Evolutionary conservation across 2,329 filamentous ascomycete genomes (phyloP), one percentile per base, ranked within the genome.

Genomic region (Pseudogymnoascus sp.): DNA sequence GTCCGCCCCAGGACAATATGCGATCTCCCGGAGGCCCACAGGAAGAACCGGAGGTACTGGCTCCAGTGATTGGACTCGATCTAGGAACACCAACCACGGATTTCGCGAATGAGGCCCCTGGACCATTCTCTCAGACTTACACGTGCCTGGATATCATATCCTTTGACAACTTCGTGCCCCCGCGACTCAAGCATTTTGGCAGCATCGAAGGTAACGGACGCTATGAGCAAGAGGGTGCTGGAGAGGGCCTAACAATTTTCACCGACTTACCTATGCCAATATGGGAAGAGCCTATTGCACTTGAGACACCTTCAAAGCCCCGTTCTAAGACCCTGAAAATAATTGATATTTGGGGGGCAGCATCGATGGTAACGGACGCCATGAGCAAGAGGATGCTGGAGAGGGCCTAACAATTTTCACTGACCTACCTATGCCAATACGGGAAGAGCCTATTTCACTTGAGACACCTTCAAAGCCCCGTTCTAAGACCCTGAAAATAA

Each of bases 321-420:
- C 49, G 49, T 33, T 21, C 49, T 4, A 55, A 21, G 2, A 55
- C 49, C n/a, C 49, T 33, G n/a, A 35, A 7, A 33, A 55, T 55
- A 55, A 55, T 55, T 19, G 49, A 55, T n/a, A 12, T 55, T 21
- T 55, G 49, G 49, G 49, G 49, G n/a, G n/a, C n/a, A n/a, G n/a
- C 3, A 33, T 55, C 49, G 16, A 55, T 55, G 14, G 14, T 12
- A 5, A 29, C 12, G 8, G 4, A 19, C 8, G 8, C n/a, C n/a
- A 55, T 55, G 10, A 31, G 4, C 29, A 10, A 35, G 29, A 35
- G 49, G 1, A 11, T 35, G 29, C 2, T n/a, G 6, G n/a, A 33
- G 49, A 55, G 6, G 29, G 29, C 16, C 29, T 33, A 29, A 55
- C 11, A 5, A 21, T 19, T 19, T 55, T 55, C 49, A 55, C 26